These are phyloP conservation scores for Acer campestre DNA, from an alignment of 345 rosid species.

Conservation along the genomic window DNA sequence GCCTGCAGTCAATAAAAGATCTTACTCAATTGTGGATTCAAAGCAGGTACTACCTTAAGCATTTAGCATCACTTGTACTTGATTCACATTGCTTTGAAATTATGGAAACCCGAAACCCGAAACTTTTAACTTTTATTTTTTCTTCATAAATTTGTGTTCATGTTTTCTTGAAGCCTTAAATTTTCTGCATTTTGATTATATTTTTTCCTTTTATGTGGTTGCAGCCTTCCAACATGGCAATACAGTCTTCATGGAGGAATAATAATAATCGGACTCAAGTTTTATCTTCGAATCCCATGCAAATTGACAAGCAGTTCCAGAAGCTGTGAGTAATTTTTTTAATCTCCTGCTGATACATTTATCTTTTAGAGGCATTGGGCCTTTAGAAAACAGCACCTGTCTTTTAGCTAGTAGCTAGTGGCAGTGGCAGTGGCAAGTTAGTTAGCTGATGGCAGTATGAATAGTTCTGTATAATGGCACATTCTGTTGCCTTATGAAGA, in stretches of 20 bases:
- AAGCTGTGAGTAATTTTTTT: slow-evolving; percentile 64
- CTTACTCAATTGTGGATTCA: slow-evolving; percentile 39
- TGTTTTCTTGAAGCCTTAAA: not conserved
- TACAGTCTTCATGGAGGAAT: slow-evolving; percentile 61
- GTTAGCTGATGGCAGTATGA: not conserved
- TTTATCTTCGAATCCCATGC: slow-evolving; percentile 41
- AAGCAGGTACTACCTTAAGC: slow-evolving; percentile 37
- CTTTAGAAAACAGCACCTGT: not conserved
- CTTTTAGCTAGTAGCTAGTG: not conserved
- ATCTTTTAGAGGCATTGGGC: slow-evolving; percentile 9
- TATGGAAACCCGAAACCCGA: not conserved
- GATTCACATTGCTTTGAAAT: slow-evolving; percentile 4
- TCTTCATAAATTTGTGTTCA: not conserved
- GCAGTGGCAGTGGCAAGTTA: not conserved
- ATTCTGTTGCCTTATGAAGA: not conserved
- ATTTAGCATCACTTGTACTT: not conserved
- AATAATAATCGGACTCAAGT: slow-evolving; percentile 38
- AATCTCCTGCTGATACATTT: slow-evolving; percentile 5
- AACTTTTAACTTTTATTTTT: slow-evolving; percentile 1
- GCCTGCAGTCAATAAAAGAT: slow-evolving; percentile 37
- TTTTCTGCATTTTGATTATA: slow-evolving; percentile 13
- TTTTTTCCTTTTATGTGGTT: slow-evolving; percentile 22
- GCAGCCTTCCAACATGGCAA: slow-evolving; percentile 50
- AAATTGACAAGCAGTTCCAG: slow-evolving; percentile 74
- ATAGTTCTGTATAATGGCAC: not conserved